Evolutionary conservation across 2,329 filamentous ascomycete species (phyloP).

Genomic region (Trichophyton schoenleinii): DNA sequence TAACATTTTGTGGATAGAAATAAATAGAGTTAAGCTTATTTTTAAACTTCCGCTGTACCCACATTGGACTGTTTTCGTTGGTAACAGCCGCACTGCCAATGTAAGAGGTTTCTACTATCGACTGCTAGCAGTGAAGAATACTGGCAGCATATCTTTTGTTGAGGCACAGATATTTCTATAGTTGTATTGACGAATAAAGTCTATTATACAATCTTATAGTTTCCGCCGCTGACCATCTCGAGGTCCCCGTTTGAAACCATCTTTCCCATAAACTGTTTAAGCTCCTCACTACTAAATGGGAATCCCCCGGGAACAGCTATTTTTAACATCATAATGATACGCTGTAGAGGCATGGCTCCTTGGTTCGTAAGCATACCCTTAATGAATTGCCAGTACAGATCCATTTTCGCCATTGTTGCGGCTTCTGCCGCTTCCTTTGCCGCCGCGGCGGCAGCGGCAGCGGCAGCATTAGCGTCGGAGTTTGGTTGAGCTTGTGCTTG

Average conservation of each 20-base stretch:
- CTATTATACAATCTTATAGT: constrained; percentile 49
- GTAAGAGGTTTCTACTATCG: too few relatives aligned
- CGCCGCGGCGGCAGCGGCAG: constrained; percentile 29
- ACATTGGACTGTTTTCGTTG: too few relatives aligned
- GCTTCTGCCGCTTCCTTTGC: constrained; percentile 39
- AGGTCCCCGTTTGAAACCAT: constrained; percentile 63
- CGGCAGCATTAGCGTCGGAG: constrained; percentile 22
- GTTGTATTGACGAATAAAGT: too few relatives aligned
- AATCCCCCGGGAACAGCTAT: constrained; percentile 83
- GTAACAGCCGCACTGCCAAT: too few relatives aligned
- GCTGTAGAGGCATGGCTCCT: constrained; percentile 63
- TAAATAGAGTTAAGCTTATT: too few relatives aligned
- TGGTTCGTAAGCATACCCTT: constrained; percentile 91
- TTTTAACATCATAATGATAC: constrained; percentile 90
- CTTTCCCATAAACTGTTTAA: constrained; percentile 64
- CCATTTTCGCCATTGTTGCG: constrained; percentile 54
- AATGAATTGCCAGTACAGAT: constrained; percentile 84
- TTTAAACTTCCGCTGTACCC: too few relatives aligned
- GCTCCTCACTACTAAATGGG: constrained; percentile 76
- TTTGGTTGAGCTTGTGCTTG: constrained; percentile 10
- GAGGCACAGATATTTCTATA: too few relatives aligned
- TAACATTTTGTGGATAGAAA: too few relatives aligned
- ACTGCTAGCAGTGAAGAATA: too few relatives aligned
- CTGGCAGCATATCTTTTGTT: too few relatives aligned
- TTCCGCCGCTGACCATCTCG: constrained; percentile 53